A percentile compares a stretch with the other conserved stretches of the same genome.
Evolutionary conservation across 345 rosid genomes (phyloP).

Genomic region (Eucalyptus tenuipes): DNA sequence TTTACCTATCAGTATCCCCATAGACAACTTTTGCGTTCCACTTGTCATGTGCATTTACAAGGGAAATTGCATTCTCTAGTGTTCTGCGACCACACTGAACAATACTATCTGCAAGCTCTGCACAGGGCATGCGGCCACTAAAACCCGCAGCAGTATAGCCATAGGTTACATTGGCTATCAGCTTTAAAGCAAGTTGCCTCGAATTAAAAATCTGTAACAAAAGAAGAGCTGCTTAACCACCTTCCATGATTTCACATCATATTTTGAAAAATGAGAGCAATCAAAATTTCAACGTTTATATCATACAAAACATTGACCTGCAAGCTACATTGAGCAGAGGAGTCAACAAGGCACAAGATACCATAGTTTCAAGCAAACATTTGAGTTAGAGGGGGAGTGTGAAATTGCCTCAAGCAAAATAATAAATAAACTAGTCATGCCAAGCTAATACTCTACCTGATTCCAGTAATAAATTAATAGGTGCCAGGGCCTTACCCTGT

Average conservation of each 20-base stretch:
- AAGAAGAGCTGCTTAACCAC: background rate
- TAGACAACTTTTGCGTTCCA: conserved; percentile 87
- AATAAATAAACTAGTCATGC: background rate
- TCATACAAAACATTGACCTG: background rate
- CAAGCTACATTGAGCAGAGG: background rate
- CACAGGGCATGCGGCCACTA: conserved; percentile 99
- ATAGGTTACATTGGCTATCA: conserved; percentile 94
- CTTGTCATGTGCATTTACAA: conserved; percentile 55
- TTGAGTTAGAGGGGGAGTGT: background rate
- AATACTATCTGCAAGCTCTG: conserved; percentile 97
- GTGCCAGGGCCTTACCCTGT: conserved; percentile 43
- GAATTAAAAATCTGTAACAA: conserved; percentile 86
- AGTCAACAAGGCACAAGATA: background rate
- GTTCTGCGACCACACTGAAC: conserved; percentile 98
- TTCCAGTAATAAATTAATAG: background rate
- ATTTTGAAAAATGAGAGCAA: background rate
- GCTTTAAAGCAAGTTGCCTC: conserved; percentile 96
- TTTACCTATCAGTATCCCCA: conserved; percentile 98
- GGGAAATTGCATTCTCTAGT: conserved; percentile 79
- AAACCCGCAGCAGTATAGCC: conserved; percentile 99
- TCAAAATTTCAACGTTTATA: background rate
- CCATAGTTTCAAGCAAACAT: background rate
- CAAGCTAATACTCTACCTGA: background rate
- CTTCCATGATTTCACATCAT: background rate
- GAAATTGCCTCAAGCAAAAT: background rate